Percentiles rank a stretch among this genome's conserved stretches.
These are phyloP conservation scores for Glycyrrhiza uralensis DNA, from an alignment of 306 rosid species.

Conservation along the genomic window DNA sequence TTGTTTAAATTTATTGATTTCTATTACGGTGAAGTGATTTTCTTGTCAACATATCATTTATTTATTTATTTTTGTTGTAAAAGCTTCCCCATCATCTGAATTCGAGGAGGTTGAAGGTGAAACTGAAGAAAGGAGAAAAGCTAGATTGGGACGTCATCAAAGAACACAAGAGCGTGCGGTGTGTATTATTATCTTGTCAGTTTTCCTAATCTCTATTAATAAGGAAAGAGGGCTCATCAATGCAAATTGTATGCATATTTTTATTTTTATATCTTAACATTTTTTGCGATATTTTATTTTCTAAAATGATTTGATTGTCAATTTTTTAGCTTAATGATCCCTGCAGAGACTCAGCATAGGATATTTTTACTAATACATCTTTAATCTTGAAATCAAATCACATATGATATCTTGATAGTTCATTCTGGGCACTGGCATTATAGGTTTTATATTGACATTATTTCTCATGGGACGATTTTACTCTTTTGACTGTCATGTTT, in stretches of 20 bases:
- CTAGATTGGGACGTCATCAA: conserved; percentile 70
- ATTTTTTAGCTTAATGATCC: not conserved
- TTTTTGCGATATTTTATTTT: not conserved
- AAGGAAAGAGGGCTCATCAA: not conserved
- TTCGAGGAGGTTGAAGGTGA: conserved; percentile 85
- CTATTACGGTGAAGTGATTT: not conserved
- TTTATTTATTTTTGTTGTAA: conserved; percentile 19
- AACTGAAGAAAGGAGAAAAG: conserved; percentile 80
- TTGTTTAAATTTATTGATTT: conserved; percentile 16
- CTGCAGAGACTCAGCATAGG: conserved; percentile 7
- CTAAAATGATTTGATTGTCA: not conserved
- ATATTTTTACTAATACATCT: conserved; percentile 1
- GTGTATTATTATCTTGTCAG: conserved; percentile 31
- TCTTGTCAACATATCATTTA: not conserved
- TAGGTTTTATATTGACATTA: conserved; percentile 3
- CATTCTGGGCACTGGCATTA: conserved; percentile 5
- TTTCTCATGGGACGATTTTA: not conserved
- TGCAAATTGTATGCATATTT: not conserved
- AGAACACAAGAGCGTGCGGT: conserved; percentile 73
- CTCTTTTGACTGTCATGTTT: conserved; percentile 25
- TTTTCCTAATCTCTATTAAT: conserved; percentile 4
- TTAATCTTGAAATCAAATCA: not conserved
- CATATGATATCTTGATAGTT: conserved; percentile 3
- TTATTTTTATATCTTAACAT: not conserved
- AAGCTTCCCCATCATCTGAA: conserved; percentile 53